A percentile compares a stretch with the other conserved stretches of the same genome.
Evolutionary conservation across 331 rosid species (phyloP).

Genomic region (Malus hybrid): DNA sequence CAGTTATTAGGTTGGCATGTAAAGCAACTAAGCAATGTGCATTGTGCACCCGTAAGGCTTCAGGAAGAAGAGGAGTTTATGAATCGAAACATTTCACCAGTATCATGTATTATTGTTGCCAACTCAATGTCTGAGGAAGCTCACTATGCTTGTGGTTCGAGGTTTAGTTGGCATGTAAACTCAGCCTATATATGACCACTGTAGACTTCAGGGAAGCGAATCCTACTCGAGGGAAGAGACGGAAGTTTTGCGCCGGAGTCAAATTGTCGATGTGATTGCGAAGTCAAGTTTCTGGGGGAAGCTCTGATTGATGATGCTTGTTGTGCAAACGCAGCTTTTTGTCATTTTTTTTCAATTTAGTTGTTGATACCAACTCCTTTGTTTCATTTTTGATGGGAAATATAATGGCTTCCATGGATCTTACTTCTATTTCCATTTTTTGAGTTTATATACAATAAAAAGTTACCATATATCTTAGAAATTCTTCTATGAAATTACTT

Average conservation of each 20-base stretch:
- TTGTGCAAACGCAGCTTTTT: background rate
- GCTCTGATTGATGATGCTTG: background rate
- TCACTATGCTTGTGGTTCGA: background rate
- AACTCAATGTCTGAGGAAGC: background rate
- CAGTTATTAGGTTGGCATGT: background rate
- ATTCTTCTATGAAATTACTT: background rate
- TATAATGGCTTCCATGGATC: background rate
- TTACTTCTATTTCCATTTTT: background rate
- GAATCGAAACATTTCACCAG: background rate
- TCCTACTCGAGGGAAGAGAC: background rate
- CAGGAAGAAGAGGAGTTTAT: background rate
- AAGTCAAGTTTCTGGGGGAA: background rate
- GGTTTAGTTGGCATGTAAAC: background rate
- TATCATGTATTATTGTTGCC: background rate
- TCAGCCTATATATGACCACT: background rate
- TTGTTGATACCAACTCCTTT: background rate
- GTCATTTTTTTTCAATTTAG: background rate
- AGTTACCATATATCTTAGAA: background rate
- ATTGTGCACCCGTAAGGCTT: background rate
- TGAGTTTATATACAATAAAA: background rate
- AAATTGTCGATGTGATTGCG: background rate
- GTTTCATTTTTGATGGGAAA: background rate
- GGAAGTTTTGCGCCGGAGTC: background rate
- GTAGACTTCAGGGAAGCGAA: background rate
- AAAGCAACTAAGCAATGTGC: background rate